These are phyloP conservation scores for Allium fistulosum DNA, from an alignment of 106 monocot species.

Conservation along the genomic window DNA sequence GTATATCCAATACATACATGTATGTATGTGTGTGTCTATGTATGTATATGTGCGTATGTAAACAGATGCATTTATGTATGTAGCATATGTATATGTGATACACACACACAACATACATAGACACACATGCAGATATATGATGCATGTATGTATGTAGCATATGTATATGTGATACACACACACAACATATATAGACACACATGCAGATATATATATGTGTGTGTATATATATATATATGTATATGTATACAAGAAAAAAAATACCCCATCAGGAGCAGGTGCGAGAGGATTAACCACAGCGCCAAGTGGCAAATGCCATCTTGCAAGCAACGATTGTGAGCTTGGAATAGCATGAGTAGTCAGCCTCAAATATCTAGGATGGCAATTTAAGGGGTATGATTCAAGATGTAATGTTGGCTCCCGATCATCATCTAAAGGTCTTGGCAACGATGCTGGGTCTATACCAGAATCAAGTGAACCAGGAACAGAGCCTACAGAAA, in stretches of 20 bases:
- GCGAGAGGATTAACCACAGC: slow-evolving; percentile 87
- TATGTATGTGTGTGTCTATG: not conserved
- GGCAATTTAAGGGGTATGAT: slow-evolving; percentile 78
- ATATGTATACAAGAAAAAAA: not conserved
- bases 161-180: too few relatives aligned
- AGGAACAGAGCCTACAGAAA: slow-evolving; percentile 68
- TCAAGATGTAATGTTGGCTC: slow-evolving; percentile 54
- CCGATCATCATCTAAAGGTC: slow-evolving; percentile 57
- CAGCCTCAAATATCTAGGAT: slow-evolving; percentile 74
- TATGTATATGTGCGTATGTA: not conserved
- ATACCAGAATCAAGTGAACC: slow-evolving; percentile 80
- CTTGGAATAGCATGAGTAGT: slow-evolving; percentile 89
- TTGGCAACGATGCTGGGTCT: slow-evolving; percentile 58
- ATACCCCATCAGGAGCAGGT: slow-evolving; percentile 83
- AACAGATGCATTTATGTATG: not conserved
- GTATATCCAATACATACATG: not conserved
- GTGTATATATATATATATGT: not conserved
- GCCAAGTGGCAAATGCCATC: slow-evolving; percentile 99
- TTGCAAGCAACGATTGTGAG: slow-evolving; percentile 82
- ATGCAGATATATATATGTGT: too few relatives aligned
- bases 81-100: too few relatives aligned
- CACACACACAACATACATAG: too few relatives aligned
- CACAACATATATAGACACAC: too few relatives aligned
- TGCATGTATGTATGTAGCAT: too few relatives aligned
- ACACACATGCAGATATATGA: too few relatives aligned